Percentiles rank a stretch among this genome's conserved stretches.
phyloP scores from a whole-genome alignment of 345 rosid genomes.

The Rubroshorea leprosula region DNA sequence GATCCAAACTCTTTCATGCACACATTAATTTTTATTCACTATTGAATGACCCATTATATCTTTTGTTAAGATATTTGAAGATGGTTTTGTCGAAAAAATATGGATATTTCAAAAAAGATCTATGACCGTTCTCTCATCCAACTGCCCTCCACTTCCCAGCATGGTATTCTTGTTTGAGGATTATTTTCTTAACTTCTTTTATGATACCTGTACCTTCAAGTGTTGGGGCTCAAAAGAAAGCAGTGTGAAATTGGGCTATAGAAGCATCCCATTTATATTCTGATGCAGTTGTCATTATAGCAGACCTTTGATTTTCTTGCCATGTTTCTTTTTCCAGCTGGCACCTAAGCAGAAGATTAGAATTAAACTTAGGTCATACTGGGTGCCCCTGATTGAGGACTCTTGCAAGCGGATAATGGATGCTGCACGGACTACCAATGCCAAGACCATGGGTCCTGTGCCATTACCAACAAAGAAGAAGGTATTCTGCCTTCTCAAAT shows the following conservation, averaged over 20 bases:
- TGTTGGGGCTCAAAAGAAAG: neutral
- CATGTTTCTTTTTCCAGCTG: constrained; percentile 37
- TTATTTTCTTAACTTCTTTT: neutral
- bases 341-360: constrained; percentile 97
- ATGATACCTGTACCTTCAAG: neutral
- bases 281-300: neutral
- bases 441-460: constrained; percentile 94
- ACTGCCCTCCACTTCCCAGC: neutral
- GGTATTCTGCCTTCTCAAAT: constrained; percentile 88
- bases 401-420: constrained; percentile 97
- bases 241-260: neutral
- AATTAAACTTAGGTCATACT: constrained; percentile 86
- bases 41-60: too few species aligned
- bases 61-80: too few species aligned
- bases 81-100: neutral
- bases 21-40: too few species aligned
- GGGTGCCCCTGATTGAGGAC: constrained; percentile 89
- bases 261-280: neutral
- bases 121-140: too few species aligned
- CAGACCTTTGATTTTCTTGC: neutral
- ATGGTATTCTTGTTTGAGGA: constrained; percentile 2
- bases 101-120: neutral
- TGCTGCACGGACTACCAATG: constrained; percentile 80
- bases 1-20: too few species aligned
- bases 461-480: constrained; percentile 91